A percentile compares a stretch with the other conserved stretches of the same genome.
Conservation (phyloP, 495 filamentous ascomycete species). For the Collariella sp. region DNA sequence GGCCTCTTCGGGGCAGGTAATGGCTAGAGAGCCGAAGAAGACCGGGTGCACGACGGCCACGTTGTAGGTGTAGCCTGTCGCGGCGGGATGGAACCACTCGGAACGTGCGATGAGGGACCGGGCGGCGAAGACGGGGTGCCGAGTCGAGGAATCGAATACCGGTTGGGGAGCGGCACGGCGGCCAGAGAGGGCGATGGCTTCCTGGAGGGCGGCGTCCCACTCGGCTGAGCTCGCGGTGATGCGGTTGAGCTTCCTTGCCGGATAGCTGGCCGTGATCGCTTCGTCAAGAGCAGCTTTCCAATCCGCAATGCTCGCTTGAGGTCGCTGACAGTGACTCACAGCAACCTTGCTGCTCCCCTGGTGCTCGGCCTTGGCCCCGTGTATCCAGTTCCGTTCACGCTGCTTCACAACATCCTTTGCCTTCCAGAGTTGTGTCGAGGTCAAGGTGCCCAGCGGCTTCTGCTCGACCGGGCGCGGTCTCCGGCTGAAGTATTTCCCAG, state of each 20-base stretch:
- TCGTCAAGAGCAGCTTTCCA: constrained; percentile 15
- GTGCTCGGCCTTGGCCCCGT: not conserved
- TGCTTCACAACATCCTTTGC: constrained; percentile 1
- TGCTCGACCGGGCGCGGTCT: constrained; percentile 18
- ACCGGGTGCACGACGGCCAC: constrained; percentile 25
- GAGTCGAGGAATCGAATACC: constrained; percentile 21
- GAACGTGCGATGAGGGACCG: constrained; percentile 22
- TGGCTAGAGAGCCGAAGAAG: constrained; percentile 32
- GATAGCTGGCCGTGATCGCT: constrained; percentile 6
- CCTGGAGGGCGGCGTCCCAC: constrained; percentile 30
- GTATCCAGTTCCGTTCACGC: constrained; percentile 27
- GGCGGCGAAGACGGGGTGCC: constrained; percentile 37
- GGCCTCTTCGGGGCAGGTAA: constrained; percentile 19
- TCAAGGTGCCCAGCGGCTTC: constrained; percentile 22
- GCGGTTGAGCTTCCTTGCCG: not conserved
- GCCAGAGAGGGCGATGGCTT: constrained; percentile 22
- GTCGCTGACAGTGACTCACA: constrained; percentile 8
- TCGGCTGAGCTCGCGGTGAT: constrained; percentile 17
- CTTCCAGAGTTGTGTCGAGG: constrained; percentile 30
- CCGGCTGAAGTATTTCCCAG: constrained; percentile 25
- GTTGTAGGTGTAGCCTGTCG: constrained; percentile 29
- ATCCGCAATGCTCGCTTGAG: constrained; percentile 12
- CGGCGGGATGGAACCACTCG: constrained; percentile 32
- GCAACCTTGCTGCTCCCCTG: not conserved
- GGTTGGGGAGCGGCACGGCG: not conserved